phyloP scores from a whole-genome alignment of 1,139 yeast genomes.

The Sugiyamaella xylanicola region DNA sequence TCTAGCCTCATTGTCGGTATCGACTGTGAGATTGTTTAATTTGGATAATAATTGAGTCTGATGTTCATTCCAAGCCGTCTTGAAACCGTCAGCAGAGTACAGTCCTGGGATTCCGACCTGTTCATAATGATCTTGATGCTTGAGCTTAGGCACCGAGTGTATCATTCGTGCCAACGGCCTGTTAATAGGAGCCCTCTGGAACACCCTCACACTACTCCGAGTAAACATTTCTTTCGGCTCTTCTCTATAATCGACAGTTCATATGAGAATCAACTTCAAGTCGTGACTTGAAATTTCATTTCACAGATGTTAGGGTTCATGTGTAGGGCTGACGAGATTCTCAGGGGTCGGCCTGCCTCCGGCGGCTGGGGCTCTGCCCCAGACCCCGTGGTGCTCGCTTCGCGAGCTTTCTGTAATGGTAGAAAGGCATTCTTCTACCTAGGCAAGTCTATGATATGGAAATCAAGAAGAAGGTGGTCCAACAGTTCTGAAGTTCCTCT shows the following conservation, averaged over 20 bases:
- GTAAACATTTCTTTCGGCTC: constrained; percentile 9
- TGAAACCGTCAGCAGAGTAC: constrained; percentile 67
- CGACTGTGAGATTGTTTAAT: constrained; percentile 66
- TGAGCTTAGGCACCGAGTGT: constrained; percentile 67
- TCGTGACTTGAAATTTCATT: constrained; percentile 6
- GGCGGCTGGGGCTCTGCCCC: background rate
- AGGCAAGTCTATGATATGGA: too few species aligned
- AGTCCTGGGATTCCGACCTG: constrained; percentile 70
- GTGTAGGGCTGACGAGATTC: background rate
- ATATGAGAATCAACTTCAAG: background rate
- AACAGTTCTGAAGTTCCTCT: too few species aligned
- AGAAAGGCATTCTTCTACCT: too few species aligned
- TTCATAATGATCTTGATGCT: constrained; percentile 46
- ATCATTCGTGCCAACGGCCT: constrained; percentile 43
- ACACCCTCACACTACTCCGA: background rate
- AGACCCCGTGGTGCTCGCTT: too few species aligned
- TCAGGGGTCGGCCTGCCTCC: background rate
- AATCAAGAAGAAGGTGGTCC: too few species aligned
- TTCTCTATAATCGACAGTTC: background rate
- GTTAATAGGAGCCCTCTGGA: background rate
- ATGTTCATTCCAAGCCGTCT: constrained; percentile 81
- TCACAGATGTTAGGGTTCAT: constrained; percentile 6
- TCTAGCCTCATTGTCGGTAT: constrained; percentile 74
- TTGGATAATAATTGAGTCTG: constrained; percentile 76
- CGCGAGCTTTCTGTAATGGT: too few species aligned